Conservation (phyloP, 2,329 filamentous ascomycete genomes). For the Penicillium janthinellum region DNA sequence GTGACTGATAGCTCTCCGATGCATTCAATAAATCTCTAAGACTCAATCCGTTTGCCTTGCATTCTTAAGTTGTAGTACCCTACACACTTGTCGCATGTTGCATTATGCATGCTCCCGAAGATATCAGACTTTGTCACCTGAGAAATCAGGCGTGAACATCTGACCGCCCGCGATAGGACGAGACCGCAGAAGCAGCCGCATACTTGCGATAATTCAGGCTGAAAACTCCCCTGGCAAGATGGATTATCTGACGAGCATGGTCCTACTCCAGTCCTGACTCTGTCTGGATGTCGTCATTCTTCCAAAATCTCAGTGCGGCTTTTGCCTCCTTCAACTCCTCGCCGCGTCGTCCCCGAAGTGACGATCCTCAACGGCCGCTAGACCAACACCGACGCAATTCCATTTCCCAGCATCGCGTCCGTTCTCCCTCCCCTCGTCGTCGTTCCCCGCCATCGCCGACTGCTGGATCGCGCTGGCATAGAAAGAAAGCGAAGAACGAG, state of each 20-base stretch:
- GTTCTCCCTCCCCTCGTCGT: conserved; percentile 9
- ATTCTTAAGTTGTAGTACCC: background rate
- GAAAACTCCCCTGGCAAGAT: conserved; percentile 9
- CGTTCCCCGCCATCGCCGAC: conserved; percentile 6
- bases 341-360: conserved; percentile 20
- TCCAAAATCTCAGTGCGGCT: conserved; percentile 18
- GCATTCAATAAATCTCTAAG: conserved; percentile 1
- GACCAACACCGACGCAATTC: conserved; percentile 8
- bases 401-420: background rate
- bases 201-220: background rate
- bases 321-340: conserved; percentile 18
- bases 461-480: background rate
- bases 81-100: background rate
- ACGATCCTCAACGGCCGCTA: conserved; percentile 18
- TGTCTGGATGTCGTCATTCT: conserved; percentile 21
- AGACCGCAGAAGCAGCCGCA: background rate
- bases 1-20: conserved; percentile 4
- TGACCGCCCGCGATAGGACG: conserved; percentile 21
- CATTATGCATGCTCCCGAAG: background rate
- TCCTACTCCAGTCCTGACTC: conserved; percentile 11
- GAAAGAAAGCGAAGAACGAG: background rate
- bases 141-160: conserved; percentile 1
- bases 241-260: conserved; percentile 12
- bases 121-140: conserved; percentile 2
- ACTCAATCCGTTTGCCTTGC: background rate